Evolutionary conservation across 208 protist species (phyloP).

Genomic region (Acanthamoeba sp.): DNA sequence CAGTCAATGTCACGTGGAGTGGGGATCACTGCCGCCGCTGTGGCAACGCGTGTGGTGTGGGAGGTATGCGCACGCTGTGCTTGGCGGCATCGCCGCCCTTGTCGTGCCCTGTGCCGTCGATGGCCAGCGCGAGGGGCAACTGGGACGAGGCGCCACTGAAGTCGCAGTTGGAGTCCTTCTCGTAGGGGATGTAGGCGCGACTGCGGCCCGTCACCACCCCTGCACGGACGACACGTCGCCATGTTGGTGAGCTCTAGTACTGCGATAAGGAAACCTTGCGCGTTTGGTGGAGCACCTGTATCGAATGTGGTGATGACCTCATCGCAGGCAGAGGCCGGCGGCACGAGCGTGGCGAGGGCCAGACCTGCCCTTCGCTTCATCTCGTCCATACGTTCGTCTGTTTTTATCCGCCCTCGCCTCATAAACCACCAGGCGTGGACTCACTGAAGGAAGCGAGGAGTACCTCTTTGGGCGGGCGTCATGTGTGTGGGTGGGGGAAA

Average conservation of each 20-base stretch:
- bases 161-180: constrained; percentile 12
- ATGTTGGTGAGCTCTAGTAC: not conserved
- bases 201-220: not conserved
- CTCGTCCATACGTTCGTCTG: not conserved
- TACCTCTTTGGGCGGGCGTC: not conserved
- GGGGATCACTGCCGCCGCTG: not conserved
- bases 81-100: constrained; percentile 13
- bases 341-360: not conserved
- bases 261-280: not conserved
- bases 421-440: not conserved
- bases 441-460: not conserved
- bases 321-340: not conserved
- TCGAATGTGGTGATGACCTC: not conserved
- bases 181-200: constrained; percentile 28
- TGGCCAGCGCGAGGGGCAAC: not conserved
- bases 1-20: not conserved
- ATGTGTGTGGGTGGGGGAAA: not conserved
- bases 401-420: not conserved
- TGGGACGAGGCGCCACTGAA: not conserved
- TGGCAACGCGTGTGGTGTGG: not conserved
- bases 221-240: not conserved
- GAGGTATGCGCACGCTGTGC: not conserved
- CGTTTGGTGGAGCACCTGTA: not conserved
- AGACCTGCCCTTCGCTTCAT: not conserved
- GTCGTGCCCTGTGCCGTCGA: constrained; percentile 57